These are phyloP conservation scores for Bryoglossum gracile DNA, from an alignment of 495 filamentous ascomycete species.

Conservation along the genomic window DNA sequence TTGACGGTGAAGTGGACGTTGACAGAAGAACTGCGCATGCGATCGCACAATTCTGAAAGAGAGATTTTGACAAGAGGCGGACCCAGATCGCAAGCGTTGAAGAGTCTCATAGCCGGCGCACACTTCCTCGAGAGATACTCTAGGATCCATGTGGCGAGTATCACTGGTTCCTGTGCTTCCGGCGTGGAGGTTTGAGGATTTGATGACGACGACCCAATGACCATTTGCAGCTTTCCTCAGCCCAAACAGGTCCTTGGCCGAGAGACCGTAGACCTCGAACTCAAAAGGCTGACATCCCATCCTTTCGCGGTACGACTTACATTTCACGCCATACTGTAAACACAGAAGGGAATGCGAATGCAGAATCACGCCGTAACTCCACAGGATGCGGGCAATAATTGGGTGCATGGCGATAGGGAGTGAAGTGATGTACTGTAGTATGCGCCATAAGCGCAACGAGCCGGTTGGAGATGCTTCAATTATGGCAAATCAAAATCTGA, in stretches of 20 bases:
- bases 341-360: conserved; percentile 3
- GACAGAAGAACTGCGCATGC: not conserved
- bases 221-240: not conserved
- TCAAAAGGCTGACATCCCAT: not conserved
- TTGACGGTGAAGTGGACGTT: conserved; percentile 9
- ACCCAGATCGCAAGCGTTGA: not conserved
- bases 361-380: conserved; percentile 3
- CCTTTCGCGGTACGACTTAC: not conserved
- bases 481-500: conserved; percentile 18
- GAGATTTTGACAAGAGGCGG: not conserved
- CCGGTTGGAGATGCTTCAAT: conserved; percentile 9
- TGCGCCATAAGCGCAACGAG: conserved; percentile 23
- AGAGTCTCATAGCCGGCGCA: too few relatives aligned
- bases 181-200: conserved; percentile 17
- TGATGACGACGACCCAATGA: conserved; percentile 25
- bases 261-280: conserved; percentile 12
- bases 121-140: not conserved
- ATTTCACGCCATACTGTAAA: conserved; percentile 9
- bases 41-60: not conserved
- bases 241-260: conserved; percentile 20
- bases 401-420: too few relatives aligned
- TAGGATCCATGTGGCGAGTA: not conserved
- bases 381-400: too few relatives aligned
- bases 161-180: conserved; percentile 11
- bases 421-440: conserved; percentile 13